These are phyloP conservation scores for Mimosa pudica DNA, from an alignment of 306 rosid genomes.

Conservation along the genomic window DNA sequence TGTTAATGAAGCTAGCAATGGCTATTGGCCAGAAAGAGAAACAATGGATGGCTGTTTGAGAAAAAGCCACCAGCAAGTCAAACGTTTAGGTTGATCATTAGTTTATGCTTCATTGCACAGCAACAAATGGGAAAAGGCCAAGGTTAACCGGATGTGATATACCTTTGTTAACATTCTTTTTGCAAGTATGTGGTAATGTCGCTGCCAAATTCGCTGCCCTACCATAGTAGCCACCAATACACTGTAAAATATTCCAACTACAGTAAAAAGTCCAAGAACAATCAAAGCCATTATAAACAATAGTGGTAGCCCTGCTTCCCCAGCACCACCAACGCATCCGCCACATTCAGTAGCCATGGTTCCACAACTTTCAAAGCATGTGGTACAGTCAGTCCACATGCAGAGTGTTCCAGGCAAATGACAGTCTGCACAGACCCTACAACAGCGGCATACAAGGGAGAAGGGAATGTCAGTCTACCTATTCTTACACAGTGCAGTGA, in stretches of 20 bases:
- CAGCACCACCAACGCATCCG: slow-evolving; percentile 97
- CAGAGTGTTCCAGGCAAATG: slow-evolving; percentile 98
- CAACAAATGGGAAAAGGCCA: slow-evolving; percentile 25
- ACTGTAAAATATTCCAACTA: slow-evolving; percentile 94
- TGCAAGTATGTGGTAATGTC: slow-evolving; percentile 97
- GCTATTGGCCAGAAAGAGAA: not conserved
- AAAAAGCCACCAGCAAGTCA: not conserved
- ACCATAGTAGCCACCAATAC: slow-evolving; percentile 99
- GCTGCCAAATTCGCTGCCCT: slow-evolving; percentile 98
- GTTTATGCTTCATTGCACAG: slow-evolving; percentile 20
- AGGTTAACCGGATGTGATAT: slow-evolving; percentile 42
- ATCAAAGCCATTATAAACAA: slow-evolving; percentile 84
- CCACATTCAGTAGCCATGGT: slow-evolving; percentile 95
- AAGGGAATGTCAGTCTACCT: slow-evolving; percentile 23
- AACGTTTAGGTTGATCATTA: slow-evolving; percentile 12
- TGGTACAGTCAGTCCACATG: slow-evolving; percentile 98
- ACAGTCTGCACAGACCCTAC: slow-evolving; percentile 97
- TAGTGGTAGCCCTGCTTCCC: slow-evolving; percentile 96
- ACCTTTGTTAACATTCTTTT: slow-evolving; percentile 98
- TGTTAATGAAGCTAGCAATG: slow-evolving; percentile 11
- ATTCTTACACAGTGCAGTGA: not conserved
- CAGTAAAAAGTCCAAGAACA: slow-evolving; percentile 87
- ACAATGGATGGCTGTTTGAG: slow-evolving; percentile 8
- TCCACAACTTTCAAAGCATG: slow-evolving; percentile 98
- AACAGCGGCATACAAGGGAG: slow-evolving; percentile 29